Percentiles rank a stretch among this genome's conserved stretches.
Conservation (phyloP, 2,329 filamentous ascomycete genomes). For the Hymenotorrendiella dingleyae region DNA sequence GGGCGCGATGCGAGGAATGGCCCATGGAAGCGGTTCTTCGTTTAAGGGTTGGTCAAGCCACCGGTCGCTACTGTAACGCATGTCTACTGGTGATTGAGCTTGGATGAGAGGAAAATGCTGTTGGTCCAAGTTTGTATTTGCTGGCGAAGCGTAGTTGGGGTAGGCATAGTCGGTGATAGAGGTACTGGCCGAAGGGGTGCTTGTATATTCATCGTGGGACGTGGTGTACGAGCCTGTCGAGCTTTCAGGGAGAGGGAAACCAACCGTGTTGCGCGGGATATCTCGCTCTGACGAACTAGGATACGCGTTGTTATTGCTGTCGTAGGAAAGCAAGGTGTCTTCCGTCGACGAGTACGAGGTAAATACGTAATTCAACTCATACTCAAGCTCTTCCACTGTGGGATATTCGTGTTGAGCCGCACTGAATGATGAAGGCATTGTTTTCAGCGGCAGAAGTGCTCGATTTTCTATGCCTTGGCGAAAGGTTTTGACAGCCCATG, state of each 20-base stretch:
- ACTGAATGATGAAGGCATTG: not conserved
- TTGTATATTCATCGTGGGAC: not conserved
- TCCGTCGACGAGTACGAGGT: not conserved
- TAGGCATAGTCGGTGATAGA: not conserved
- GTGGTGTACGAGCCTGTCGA: not conserved
- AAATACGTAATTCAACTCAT: not conserved
- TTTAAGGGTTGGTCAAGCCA: slow-evolving; percentile 1
- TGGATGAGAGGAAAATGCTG: not conserved
- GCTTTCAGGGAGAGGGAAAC: not conserved
- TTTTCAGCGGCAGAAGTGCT: not conserved
- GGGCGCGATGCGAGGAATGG: not conserved
- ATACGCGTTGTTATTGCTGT: not conserved
- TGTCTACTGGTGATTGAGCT: too few relatives aligned
- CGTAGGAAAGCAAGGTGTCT: not conserved
- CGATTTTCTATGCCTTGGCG: not conserved
- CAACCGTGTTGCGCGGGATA: not conserved
- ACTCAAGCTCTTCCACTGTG: not conserved
- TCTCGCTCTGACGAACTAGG: not conserved
- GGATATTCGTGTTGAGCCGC: too few relatives aligned
- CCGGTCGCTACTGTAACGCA: not conserved
- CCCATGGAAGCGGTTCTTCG: not conserved
- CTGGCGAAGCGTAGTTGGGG: too few relatives aligned
- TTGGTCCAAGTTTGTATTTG: not conserved
- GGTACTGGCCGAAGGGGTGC: not conserved
- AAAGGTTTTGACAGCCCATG: not conserved